These are phyloP conservation scores for Pyrenophora graminea DNA, from an alignment of 2,329 filamentous ascomycete species.

Conservation along the genomic window DNA sequence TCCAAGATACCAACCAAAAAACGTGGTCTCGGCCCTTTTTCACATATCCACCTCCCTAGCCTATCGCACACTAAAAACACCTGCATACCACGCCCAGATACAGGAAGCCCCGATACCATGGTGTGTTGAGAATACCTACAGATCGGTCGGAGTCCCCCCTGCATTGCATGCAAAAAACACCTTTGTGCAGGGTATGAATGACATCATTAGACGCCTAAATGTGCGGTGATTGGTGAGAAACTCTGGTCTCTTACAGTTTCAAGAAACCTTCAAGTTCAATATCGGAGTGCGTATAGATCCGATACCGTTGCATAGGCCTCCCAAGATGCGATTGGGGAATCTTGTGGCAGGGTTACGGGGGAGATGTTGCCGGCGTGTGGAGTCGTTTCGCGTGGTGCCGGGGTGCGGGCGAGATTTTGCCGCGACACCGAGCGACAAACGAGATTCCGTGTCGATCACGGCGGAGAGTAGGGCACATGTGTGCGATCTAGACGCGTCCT, in stretches of 20 bases:
- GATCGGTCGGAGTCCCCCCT: neutral
- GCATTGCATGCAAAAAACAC: neutral
- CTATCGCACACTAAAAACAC: neutral
- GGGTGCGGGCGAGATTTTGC: constrained; percentile 1
- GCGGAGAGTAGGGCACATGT: no score
- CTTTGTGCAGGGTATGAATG: neutral
- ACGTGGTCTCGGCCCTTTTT: no score
- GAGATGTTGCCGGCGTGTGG: neutral
- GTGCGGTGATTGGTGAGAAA: neutral
- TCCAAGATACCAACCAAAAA: no score
- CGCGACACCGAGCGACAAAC: neutral
- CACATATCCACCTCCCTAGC: neutral
- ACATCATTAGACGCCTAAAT: neutral
- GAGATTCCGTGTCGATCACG: no score
- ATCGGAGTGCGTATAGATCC: no score
- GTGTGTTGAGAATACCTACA: neutral
- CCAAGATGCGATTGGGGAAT: no score
- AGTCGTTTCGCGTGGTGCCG: neutral
- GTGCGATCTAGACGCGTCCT: no score
- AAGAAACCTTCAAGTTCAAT: no score
- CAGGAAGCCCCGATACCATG: neutral
- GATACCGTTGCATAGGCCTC: no score
- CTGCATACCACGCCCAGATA: neutral
- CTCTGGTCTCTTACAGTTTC: no score
- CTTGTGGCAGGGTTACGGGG: neutral